Conservation (phyloP, 139 green algal species). For the Yamagishiella unicocca region DNA sequence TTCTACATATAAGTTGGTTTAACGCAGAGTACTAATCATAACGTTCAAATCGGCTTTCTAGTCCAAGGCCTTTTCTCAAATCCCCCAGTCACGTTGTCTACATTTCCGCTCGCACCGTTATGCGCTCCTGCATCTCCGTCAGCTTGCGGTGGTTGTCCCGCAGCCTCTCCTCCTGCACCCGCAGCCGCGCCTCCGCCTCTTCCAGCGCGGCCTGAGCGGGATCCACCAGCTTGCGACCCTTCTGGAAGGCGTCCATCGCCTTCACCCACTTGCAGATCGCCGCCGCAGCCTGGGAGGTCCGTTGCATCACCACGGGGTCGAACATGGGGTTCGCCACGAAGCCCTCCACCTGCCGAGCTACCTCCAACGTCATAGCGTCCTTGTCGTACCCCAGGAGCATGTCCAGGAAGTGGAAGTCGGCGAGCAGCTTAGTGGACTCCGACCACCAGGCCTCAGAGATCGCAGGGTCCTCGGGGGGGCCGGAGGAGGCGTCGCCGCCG, state of each 20-base stretch:
- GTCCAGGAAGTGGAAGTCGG: slow-evolving; percentile 71
- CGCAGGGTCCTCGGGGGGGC: slow-evolving; percentile 41
- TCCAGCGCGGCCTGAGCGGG: slow-evolving; percentile 63
- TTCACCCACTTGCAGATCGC: slow-evolving; percentile 57
- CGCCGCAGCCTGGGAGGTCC: slow-evolving; percentile 39
- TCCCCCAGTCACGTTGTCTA: no score
- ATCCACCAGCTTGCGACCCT: slow-evolving; percentile 65
- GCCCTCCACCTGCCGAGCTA: slow-evolving; percentile 60
- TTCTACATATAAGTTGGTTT: no score
- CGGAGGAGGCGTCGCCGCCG: not conserved
- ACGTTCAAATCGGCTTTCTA: no score
- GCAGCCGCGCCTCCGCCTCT: slow-evolving; percentile 55
- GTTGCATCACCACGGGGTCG: slow-evolving; percentile 47
- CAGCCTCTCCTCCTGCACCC: slow-evolving; percentile 53
- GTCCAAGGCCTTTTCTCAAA: no score
- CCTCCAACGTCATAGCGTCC: slow-evolving; percentile 66
- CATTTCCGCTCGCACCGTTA: no score
- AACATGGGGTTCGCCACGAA: slow-evolving; percentile 55
- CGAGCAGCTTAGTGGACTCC: slow-evolving; percentile 63
- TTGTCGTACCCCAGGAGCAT: slow-evolving; percentile 69
- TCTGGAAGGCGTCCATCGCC: slow-evolving; percentile 58
- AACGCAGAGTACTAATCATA: no score
- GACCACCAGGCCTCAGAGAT: slow-evolving; percentile 68
- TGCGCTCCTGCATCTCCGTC: slow-evolving; percentile 33
- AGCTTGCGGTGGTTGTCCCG: slow-evolving; percentile 32